Evolutionary conservation across 1,284 basidiomycete genomes (phyloP).

Genomic region (Apiotrichum domesticum): DNA sequence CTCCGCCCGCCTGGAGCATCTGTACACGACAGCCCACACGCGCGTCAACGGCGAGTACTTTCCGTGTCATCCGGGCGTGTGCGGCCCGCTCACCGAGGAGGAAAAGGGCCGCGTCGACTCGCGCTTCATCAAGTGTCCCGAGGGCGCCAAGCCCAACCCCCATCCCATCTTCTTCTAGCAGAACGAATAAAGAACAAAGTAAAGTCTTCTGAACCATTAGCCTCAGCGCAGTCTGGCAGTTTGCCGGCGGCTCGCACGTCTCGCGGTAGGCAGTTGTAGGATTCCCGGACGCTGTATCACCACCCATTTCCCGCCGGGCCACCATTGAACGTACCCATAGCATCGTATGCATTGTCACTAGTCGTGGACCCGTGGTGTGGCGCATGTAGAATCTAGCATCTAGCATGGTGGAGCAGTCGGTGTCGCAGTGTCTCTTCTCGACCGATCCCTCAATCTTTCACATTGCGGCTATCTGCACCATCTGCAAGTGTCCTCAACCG

Average conservation of each 20-base stretch:
- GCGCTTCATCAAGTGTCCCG: constrained; percentile 26
- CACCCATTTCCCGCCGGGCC: background rate
- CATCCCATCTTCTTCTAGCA: constrained; percentile 38
- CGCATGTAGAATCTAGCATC: no score
- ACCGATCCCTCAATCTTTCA: no score
- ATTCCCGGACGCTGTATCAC: background rate
- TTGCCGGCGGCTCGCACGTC: background rate
- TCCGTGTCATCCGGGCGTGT: constrained; percentile 42
- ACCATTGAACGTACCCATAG: background rate
- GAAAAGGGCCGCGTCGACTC: constrained; percentile 39
- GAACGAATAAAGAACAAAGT: background rate
- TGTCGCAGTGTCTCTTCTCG: no score
- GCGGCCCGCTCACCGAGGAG: constrained; percentile 39
- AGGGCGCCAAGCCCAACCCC: constrained; percentile 32
- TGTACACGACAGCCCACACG: constrained; percentile 45
- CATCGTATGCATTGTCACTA: constrained; percentile 3
- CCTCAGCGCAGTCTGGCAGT: background rate
- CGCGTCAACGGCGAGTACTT: constrained; percentile 36
- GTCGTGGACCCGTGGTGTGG: background rate
- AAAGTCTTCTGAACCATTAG: background rate
- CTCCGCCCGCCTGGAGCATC: constrained; percentile 29
- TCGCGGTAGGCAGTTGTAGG: no score
- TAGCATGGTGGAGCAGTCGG: no score
- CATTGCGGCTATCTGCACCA: no score
- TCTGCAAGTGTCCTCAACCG: no score